These are phyloP conservation scores for Candida maesae DNA, from an alignment of 805 yeast genomes.

Conservation along the genomic window DNA sequence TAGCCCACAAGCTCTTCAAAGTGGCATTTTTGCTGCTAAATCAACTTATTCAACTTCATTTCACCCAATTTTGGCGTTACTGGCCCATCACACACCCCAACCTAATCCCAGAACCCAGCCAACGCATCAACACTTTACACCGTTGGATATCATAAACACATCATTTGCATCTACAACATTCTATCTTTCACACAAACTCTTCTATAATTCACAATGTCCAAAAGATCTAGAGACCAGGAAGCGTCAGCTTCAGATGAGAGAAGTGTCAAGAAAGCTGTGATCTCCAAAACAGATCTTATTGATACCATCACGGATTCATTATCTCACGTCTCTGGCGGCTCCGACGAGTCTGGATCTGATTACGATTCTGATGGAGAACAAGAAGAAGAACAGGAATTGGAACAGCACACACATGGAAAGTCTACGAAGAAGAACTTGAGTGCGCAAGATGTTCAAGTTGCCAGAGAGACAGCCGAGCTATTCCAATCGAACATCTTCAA, in stretches of 20 bases:
- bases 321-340: slow-evolving; percentile 6
- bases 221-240: slow-evolving; percentile 22
- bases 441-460: slow-evolving; percentile 84
- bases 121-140: neutral
- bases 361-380: slow-evolving; percentile 19
- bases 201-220: slow-evolving; percentile 8
- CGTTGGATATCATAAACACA: neutral
- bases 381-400: slow-evolving; percentile 30
- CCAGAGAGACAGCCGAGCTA: slow-evolving; percentile 89
- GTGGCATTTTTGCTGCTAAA: neutral
- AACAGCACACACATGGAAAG: slow-evolving; percentile 23
- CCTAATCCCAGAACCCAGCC: no score
- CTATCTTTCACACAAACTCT: no score
- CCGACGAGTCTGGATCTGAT: slow-evolving; percentile 1
- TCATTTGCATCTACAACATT: neutral
- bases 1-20: neutral
- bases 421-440: slow-evolving; percentile 36
- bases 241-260: slow-evolving; percentile 10
- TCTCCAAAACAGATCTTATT: slow-evolving; percentile 22
- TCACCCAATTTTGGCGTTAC: no score
- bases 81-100: no score
- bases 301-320: slow-evolving; percentile 12
- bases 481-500: slow-evolving; percentile 96
- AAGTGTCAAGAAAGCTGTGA: slow-evolving; percentile 18
- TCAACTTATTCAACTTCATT: neutral